Evolutionary conservation across 192 early-diverging fungal species (phyloP).

Genomic region (Podochytrium sp.): DNA sequence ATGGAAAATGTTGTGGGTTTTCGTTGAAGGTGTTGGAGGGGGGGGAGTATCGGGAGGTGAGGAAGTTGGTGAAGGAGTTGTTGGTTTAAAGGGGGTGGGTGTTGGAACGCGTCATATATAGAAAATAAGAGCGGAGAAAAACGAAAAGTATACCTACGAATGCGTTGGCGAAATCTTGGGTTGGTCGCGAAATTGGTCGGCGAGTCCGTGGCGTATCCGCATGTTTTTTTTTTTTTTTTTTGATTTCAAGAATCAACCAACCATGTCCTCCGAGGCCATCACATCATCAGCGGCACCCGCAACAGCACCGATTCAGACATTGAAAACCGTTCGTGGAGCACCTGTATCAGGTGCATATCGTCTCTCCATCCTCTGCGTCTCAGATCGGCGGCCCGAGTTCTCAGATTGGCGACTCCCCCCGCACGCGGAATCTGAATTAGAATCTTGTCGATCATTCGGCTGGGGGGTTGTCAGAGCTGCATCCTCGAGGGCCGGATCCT

Average conservation of each 20-base stretch:
- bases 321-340: slow-evolving; percentile 3
- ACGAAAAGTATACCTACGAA: too few species aligned
- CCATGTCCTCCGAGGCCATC: not conserved
- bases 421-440: not conserved
- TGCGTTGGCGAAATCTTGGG: too few species aligned
- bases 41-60: slow-evolving; percentile 11
- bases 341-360: slow-evolving; percentile 24
- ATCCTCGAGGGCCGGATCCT: not conserved
- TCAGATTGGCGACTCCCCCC: not conserved
- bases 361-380: not conserved
- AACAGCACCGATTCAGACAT: not conserved
- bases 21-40: slow-evolving; percentile 29
- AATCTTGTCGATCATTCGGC: not conserved
- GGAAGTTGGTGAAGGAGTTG: not conserved
- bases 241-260: not conserved
- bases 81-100: too few species aligned
- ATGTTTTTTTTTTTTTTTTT: slow-evolving; percentile 22
- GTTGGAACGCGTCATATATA: too few species aligned
- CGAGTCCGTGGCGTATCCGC: too few species aligned
- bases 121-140: too few species aligned
- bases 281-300: not conserved
- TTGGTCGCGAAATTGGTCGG: too few species aligned
- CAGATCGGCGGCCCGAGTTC: not conserved
- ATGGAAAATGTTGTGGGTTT: slow-evolving; percentile 32
- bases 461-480: not conserved